Conservation (phyloP, 2,329 filamentous ascomycete species). For the Colletotrichum australisinense region DNA sequence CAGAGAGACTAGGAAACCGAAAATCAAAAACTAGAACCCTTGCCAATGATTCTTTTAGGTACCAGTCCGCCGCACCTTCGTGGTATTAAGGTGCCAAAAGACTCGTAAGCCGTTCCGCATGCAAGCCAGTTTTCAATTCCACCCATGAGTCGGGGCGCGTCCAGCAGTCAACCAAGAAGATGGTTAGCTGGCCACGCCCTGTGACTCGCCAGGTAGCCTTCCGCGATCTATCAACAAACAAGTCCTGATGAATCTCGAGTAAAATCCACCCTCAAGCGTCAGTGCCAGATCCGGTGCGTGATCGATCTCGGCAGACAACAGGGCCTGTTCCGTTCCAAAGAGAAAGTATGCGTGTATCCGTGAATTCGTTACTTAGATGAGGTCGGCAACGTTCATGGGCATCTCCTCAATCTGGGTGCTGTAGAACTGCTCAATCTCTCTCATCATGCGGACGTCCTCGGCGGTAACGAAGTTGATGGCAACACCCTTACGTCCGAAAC, state of each 20-base stretch:
- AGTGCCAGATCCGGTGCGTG: constrained; percentile 36
- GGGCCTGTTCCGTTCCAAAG: constrained; percentile 33
- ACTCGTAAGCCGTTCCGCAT: constrained; percentile 37
- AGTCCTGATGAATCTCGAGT: constrained; percentile 36
- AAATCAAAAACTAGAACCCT: constrained; percentile 38
- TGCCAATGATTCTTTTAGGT: constrained; percentile 38
- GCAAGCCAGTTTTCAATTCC: constrained; percentile 38
- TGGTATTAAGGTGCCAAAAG: constrained; percentile 38
- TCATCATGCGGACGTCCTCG: constrained; percentile 99
- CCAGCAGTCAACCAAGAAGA: constrained; percentile 20
- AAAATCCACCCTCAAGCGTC: constrained; percentile 24
- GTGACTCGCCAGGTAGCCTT: constrained; percentile 37
- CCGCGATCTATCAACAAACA: constrained; percentile 38
- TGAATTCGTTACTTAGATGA: constrained; percentile 66
- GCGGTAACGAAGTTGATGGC: constrained; percentile 99
- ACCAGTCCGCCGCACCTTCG: constrained; percentile 37
- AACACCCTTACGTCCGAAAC: constrained; percentile 99
- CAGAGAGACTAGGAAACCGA: constrained; percentile 38
- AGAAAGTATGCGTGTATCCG: constrained; percentile 31
- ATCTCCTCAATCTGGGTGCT: constrained; percentile 99
- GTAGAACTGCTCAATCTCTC: constrained; percentile 99
- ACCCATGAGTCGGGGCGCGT: constrained; percentile 36
- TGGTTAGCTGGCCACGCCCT: constrained; percentile 32
- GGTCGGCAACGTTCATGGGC: constrained; percentile 92
- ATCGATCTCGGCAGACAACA: constrained; percentile 28